Percentiles rank a stretch among this genome's conserved stretches.
Evolutionary conservation across 75 land plant genomes (phyloP).

Genomic region (Pseudotsuga menziesii): DNA sequence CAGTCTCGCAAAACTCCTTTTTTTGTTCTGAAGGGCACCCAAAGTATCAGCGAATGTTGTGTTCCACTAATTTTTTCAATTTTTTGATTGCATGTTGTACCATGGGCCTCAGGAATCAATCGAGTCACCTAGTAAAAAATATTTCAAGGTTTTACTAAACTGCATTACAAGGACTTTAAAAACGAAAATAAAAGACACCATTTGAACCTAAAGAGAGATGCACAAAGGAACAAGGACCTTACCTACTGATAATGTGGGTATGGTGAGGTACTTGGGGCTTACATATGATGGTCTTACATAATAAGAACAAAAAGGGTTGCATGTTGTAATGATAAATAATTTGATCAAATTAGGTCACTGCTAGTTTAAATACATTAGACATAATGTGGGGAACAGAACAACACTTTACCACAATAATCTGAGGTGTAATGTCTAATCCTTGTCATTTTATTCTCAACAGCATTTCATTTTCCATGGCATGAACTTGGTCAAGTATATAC

Average conservation of each 20-base stretch:
- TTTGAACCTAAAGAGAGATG: too few species aligned
- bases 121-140: constrained; percentile 51
- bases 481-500: constrained; percentile 67
- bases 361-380: too few species aligned
- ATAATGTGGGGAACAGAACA: too few species aligned
- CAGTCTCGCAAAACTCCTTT: constrained; percentile 50
- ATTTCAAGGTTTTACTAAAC: background rate
- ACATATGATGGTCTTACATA: too few species aligned
- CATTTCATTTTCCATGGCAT: constrained; percentile 57
- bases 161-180: too few species aligned
- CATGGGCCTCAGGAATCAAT: constrained; percentile 62
- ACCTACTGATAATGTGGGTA: too few species aligned
- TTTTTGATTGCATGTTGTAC: constrained; percentile 64
- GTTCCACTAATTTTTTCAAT: constrained; percentile 60
- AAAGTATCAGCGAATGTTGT: constrained; percentile 42
- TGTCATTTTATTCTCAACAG: constrained; percentile 41
- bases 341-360: too few species aligned
- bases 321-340: too few species aligned
- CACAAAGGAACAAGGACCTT: too few species aligned
- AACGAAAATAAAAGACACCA: too few species aligned
- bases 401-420: constrained; percentile 43
- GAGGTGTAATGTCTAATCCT: constrained; percentile 49
- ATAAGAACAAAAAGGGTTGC: too few species aligned
- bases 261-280: too few species aligned
- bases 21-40: constrained; percentile 64